Evolutionary conservation across 1,284 basidiomycete genomes (phyloP).

Genomic region (Pholiota adiposa): DNA sequence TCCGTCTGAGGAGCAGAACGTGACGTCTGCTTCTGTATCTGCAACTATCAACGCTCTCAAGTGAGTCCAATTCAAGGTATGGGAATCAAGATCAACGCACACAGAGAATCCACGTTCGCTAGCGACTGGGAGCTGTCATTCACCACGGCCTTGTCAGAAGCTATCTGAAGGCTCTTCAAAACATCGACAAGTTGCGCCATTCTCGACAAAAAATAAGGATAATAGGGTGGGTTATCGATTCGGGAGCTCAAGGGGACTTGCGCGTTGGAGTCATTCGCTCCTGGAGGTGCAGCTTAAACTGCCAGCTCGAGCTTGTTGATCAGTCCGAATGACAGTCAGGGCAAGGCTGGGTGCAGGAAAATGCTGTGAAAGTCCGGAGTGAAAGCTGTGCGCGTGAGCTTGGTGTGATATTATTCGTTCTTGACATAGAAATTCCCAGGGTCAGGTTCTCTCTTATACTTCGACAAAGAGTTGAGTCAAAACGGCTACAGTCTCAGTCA

Average conservation of each 20-base stretch:
- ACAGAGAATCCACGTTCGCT: background rate
- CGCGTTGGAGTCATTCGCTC: background rate
- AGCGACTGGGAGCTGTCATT: background rate
- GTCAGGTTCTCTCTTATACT: background rate
- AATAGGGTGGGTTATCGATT: background rate
- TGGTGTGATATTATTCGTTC: background rate
- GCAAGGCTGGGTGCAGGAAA: background rate
- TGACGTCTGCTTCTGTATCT: slow-evolving; percentile 28
- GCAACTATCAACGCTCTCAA: slow-evolving; percentile 11
- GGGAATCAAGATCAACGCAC: background rate
- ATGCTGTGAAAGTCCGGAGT: background rate
- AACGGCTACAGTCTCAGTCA: no score
- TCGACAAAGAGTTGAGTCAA: no score
- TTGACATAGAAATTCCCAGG: background rate
- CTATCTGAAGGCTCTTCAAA: background rate
- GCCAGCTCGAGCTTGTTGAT: background rate
- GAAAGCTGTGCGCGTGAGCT: background rate
- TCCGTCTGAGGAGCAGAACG: slow-evolving; percentile 31
- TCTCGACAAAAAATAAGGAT: background rate
- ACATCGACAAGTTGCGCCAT: background rate
- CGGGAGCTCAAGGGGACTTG: background rate
- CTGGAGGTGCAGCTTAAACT: background rate
- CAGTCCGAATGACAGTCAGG: background rate
- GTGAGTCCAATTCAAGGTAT: background rate
- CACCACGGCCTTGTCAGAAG: background rate